These are phyloP conservation scores for Condylostoma magnum DNA, from an alignment of 169 alveolate species.

Conservation along the genomic window DNA sequence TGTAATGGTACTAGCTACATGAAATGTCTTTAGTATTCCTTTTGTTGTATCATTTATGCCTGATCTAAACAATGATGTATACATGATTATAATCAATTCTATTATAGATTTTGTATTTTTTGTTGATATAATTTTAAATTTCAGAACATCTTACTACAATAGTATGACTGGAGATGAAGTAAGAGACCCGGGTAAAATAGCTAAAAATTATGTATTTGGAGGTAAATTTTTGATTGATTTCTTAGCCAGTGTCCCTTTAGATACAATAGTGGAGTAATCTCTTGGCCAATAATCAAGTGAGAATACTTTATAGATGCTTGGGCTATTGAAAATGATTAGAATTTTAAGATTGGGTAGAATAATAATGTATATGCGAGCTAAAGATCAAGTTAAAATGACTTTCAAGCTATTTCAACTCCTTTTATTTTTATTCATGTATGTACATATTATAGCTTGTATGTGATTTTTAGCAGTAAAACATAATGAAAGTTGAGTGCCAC, in stretches of 20 bases:
- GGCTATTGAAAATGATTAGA: not conserved
- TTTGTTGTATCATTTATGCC: too few species aligned
- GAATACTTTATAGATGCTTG: not conserved
- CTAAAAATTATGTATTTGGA: slow-evolving; percentile 28
- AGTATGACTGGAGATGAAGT: slow-evolving; percentile 46
- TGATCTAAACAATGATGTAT: too few species aligned
- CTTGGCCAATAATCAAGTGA: not conserved
- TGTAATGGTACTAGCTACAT: too few species aligned
- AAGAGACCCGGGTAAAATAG: slow-evolving; percentile 26
- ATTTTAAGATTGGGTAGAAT: not conserved
- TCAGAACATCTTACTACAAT: slow-evolving; percentile 44
- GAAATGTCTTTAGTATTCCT: too few species aligned
- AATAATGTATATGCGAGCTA: not conserved
- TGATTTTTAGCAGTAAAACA: not conserved
- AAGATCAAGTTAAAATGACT: not conserved
- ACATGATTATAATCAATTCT: too few species aligned
- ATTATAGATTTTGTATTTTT: slow-evolving; percentile 35
- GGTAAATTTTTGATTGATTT: slow-evolving; percentile 42
- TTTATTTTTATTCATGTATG: not conserved
- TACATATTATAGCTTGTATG: not conserved
- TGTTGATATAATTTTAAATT: slow-evolving; percentile 40
- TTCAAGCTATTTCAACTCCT: not conserved
- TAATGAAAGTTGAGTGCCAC: not conserved
- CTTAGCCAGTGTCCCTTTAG: slow-evolving; percentile 43
- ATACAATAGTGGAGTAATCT: slow-evolving; percentile 15